Percentiles rank a stretch among this genome's conserved stretches.
phyloP scores from a whole-genome alignment of 352 stramenopile genomes.

The Hyaloperonospora brassicae region DNA sequence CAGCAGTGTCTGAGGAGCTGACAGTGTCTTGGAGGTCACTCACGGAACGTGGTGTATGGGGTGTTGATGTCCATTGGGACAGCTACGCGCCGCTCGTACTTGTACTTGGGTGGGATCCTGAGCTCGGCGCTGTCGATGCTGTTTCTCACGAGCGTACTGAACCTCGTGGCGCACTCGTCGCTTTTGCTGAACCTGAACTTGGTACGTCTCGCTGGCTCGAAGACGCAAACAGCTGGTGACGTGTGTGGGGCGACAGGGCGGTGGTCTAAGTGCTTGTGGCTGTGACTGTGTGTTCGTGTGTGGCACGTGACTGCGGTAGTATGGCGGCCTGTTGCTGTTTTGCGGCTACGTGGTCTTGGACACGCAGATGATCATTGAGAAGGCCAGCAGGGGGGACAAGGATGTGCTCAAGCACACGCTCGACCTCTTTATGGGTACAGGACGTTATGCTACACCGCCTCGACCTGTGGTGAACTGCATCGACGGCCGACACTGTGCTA shows the following conservation, averaged over 20 bases:
- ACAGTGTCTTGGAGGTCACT: too few species aligned
- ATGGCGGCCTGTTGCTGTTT: slow-evolving; percentile 81
- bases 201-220: slow-evolving; percentile 21
- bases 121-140: slow-evolving; percentile 56
- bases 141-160: slow-evolving; percentile 40
- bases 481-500: not conserved
- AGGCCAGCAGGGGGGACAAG: slow-evolving; percentile 69
- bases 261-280: slow-evolving; percentile 1
- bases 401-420: slow-evolving; percentile 79
- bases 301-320: slow-evolving; percentile 23
- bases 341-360: slow-evolving; percentile 87
- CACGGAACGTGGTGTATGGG: slow-evolving; percentile 3
- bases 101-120: slow-evolving; percentile 79
- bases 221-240: not conserved
- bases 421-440: slow-evolving; percentile 78
- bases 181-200: slow-evolving; percentile 51
- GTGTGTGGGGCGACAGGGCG: not conserved
- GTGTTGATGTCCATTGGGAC: not conserved
- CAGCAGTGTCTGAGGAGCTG: slow-evolving; percentile 1
- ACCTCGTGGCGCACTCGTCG: slow-evolving; percentile 56
- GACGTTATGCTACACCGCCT: not conserved
- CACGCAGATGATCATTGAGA: slow-evolving; percentile 89
- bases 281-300: not conserved
- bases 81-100: slow-evolving; percentile 67
- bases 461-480: too few species aligned